A percentile compares a stretch with the other conserved stretches of the same genome.
Evolutionary conservation across 371 early-diverging fungal genomes (phyloP).

Genomic region (Mortierella sp.): DNA sequence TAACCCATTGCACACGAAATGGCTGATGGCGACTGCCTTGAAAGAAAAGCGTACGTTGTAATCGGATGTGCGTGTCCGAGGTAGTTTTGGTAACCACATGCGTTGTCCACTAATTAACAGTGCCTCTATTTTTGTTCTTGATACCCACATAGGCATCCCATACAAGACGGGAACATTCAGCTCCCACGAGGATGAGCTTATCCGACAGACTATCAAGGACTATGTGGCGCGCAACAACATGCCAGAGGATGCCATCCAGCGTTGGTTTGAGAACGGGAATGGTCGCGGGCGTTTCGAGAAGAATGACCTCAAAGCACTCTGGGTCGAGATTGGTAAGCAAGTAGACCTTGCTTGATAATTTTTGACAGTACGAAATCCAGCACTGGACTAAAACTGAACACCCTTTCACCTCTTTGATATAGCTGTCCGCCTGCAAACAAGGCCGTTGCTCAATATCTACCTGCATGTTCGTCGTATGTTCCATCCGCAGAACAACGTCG

Average conservation of each 20-base stretch:
- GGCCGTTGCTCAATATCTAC: slow-evolving; percentile 50
- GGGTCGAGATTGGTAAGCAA: slow-evolving; percentile 55
- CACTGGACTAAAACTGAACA: not conserved
- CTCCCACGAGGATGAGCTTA: slow-evolving; percentile 44
- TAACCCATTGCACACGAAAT: slow-evolving; percentile 51
- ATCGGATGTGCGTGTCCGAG: not conserved
- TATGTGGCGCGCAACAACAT: slow-evolving; percentile 44
- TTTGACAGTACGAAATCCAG: not conserved
- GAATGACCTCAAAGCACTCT: slow-evolving; percentile 48
- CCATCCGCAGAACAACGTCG: slow-evolving; percentile 53
- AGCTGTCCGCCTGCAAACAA: slow-evolving; percentile 47
- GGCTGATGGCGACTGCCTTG: slow-evolving; percentile 53
- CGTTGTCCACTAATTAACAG: too few species aligned
- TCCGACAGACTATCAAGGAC: slow-evolving; percentile 45
- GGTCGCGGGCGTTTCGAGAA: slow-evolving; percentile 52
- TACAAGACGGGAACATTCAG: slow-evolving; percentile 33
- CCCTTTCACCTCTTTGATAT: not conserved
- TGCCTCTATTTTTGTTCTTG: too few species aligned
- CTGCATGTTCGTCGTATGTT: slow-evolving; percentile 54
- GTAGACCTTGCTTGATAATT: not conserved
- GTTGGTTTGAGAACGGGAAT: slow-evolving; percentile 51
- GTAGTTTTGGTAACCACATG: not conserved
- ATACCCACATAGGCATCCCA: too few species aligned
- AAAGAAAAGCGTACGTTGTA: slow-evolving; percentile 46
- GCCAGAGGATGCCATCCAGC: slow-evolving; percentile 44